These are phyloP conservation scores for Evansstolkia leycettana DNA, from an alignment of 495 filamentous ascomycete species.

Conservation along the genomic window DNA sequence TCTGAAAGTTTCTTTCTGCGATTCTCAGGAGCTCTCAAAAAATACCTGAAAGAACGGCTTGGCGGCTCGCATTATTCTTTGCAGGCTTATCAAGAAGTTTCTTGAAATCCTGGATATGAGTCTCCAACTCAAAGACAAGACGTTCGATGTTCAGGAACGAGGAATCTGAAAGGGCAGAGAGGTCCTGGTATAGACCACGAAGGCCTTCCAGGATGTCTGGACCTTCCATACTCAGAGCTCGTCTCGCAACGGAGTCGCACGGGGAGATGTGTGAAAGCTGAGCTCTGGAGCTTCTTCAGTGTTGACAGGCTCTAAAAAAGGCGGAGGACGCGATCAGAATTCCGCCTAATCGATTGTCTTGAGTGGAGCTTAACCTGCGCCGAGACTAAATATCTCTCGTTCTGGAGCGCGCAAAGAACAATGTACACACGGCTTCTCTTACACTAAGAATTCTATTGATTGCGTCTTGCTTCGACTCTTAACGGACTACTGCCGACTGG, in stretches of 20 bases:
- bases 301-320: constrained; percentile 17
- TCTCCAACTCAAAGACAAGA: constrained; percentile 54
- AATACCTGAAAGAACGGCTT: constrained; percentile 43
- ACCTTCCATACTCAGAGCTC: constrained; percentile 44
- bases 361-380: constrained; percentile 2
- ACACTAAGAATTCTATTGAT: too few relatives aligned
- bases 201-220: constrained; percentile 52
- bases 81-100: constrained; percentile 63
- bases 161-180: constrained; percentile 51
- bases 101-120: constrained; percentile 58
- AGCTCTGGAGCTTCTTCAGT: constrained; percentile 18
- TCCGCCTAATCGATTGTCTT: neutral
- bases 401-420: too few relatives aligned
- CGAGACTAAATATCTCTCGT: neutral
- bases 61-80: constrained; percentile 56
- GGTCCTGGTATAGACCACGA: constrained; percentile 65
- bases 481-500: too few relatives aligned
- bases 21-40: neutral
- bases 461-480: too few relatives aligned
- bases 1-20: too few relatives aligned
- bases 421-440: too few relatives aligned
- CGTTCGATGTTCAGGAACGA: constrained; percentile 49
- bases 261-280: neutral
- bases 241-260: neutral
- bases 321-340: constrained; percentile 29